Evolutionary conservation across 208 protist genomes (phyloP).

Genomic region (Porcisia deanei): DNA sequence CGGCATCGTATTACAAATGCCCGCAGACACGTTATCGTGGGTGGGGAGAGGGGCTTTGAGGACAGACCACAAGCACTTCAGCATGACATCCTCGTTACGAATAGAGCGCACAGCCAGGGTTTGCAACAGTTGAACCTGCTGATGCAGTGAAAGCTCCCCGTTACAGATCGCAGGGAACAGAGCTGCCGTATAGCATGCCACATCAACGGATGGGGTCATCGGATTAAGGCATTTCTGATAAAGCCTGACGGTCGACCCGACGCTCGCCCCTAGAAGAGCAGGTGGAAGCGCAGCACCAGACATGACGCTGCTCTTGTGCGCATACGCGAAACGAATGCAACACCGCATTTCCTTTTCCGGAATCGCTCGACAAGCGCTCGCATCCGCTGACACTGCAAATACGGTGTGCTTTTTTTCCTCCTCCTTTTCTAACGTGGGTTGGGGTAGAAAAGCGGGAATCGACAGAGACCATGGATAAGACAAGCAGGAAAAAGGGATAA

Average conservation of each 20-base stretch:
- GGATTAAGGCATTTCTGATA: conserved; percentile 21
- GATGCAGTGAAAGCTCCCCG: conserved; percentile 11
- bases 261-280: neutral
- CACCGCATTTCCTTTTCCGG: conserved; percentile 6
- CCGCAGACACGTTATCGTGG: neutral
- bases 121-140: conserved; percentile 31
- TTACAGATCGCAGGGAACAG: conserved; percentile 21
- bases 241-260: neutral
- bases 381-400: neutral
- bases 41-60: conserved; percentile 45
- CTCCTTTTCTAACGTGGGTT: neutral
- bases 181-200: conserved; percentile 11
- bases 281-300: neutral
- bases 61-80: conserved; percentile 63
- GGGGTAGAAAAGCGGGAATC: neutral
- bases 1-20: neutral
- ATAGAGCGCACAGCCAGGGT: conserved; percentile 36
- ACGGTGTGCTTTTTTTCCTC: neutral
- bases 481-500: neutral
- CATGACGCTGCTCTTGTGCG: neutral
- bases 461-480: neutral
- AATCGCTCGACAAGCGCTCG: neutral
- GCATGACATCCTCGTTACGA: conserved; percentile 66
- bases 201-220: conserved; percentile 10
- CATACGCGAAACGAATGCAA: conserved; percentile 3